Evolutionary conservation across 345 rosid species (phyloP), one percentile per base, ranked within the genome.

Genomic region (Passiflora organensis): DNA sequence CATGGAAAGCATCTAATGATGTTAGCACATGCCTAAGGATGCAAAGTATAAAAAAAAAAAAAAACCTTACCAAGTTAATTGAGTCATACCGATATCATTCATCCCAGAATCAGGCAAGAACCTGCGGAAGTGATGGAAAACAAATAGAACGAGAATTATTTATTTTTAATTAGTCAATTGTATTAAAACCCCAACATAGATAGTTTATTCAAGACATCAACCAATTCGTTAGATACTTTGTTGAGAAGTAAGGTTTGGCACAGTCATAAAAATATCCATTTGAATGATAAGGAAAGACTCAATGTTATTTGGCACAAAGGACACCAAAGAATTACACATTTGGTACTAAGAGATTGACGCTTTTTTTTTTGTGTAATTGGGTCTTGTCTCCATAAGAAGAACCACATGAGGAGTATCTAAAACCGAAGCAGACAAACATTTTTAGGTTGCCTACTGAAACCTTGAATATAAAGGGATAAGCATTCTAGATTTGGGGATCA

Each of bases 51-150:
- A 8, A 3, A 28, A 28, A 3, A 28, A 2, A 28, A 28, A 28
- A 44, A 56, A 55, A 24, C 25, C 78, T 76, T 73, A 84, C 99
- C 99, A 93, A 48, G 86, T 71, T 57, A 89, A 73, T 2, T 89
- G 96, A 53, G 84, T 86, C 95, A 80, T 82, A 34, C 17, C 72
- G 8, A 66, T 64, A 59, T 89, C 96, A 72, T 62, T 80, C 71
- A 82, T 66, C 58, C 91, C 91, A 38, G 87, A 84, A 58, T 89
- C 99, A 65, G 78, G 91, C 80, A 93, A 75, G 54, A 86, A 71
- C 76, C 99, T 93, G 80, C 53, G 45, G 53, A 24, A 44, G 43
- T 13, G 17, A 41, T 5, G 16, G 2, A 9, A 9, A 14, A 18
- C 34, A 21, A 22, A 23, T 63, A 41, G 2, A 6, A 51, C 4